Evolutionary conservation across 2,329 filamentous ascomycete genomes (phyloP), one percentile per base, ranked within the genome.

Genomic region (Zelopaecilomyces penicillatus): DNA sequence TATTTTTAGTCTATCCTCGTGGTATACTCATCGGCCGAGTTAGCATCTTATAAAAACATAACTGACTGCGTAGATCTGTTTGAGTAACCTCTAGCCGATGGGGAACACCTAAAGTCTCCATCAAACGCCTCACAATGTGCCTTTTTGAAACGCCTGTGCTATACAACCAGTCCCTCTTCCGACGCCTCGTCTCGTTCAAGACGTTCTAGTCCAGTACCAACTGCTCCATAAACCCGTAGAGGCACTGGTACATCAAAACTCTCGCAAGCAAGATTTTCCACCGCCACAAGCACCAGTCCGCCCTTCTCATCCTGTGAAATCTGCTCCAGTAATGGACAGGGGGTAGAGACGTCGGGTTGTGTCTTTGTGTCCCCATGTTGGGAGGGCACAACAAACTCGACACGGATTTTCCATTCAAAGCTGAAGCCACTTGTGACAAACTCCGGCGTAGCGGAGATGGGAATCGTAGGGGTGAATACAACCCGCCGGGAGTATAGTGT

Each of bases 231-330:
- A 7, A 96, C 85, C 41, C 81, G 79, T 52, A 96, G 68, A 28
- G 89, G 89, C 38, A 95, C 87, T 31, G 82, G 80, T 38, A 95
- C 85, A 64, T 95, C 89, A 64, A 95, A 95, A 56, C 86, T 94
- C 68, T 95, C 89, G 55, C 87, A 91, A 6, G 82, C 75, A 42
- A 95, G 57, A 50, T 81, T 80, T 67, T 95, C 87, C 41, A 84
- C 78, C 0, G 87, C 86, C 11, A 88, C 86, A 42, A 90, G 71
- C 10, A 93, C 76, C 27, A 77, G 64, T 1, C 82, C 77, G 2
- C 87, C 87, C 36, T 87, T 74, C 52, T 94, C 87, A 59, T 95
- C 88, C 41, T 78, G 76, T 5, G 82, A 82, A 8, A 93, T 77
- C 55, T 87, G 80, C 60, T 95, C 90, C 35, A 95, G 65, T n/a